Evolutionary conservation across 768 basidiomycete genomes (phyloP), one percentile per base, ranked within the genome.

Genomic region (Mycena latifolia): DNA sequence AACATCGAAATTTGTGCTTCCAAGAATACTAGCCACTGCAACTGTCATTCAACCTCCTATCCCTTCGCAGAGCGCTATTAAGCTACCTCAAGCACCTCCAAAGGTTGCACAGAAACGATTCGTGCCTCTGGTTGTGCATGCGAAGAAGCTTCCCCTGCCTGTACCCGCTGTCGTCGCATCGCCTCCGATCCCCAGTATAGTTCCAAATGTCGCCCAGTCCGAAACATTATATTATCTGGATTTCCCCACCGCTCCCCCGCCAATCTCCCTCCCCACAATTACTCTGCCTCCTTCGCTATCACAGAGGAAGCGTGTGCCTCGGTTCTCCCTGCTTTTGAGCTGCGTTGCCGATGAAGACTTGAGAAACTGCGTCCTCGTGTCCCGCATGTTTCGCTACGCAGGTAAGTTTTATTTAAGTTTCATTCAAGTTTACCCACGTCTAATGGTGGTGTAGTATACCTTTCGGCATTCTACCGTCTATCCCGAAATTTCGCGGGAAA

Each of bases 321-420:
- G 68, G 3, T 85, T 89, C 76, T 81, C 91, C 6, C 55, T 92
- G 31, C 77, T 89, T 18, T 77, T 93, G 9, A 85, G 85, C 63
- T 78, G 75, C 7, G 75, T 92, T 3, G 77, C 80, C 6, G 68
- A 79, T 9, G 56, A 72, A 54, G 87, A 89, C 55, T 77, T 90
- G 8, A 65, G 61, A 8, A 71, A 72, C 27, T 88, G 89, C 61
- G 71, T 75, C n/a, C 75, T 82, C 31, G 89, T 89, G 17, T 92
- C 89, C 15, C 84, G 84, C 57, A 80, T 83, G 39, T 83, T 92
- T 71, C 84, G 89, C 53, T 90, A 90, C 75, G 87, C 90, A 77
- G 86, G 90, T 88, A 71, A 69, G 75, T 33, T 71, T 66, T 15
- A 20, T 17, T 29, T 15, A 6, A 24, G 5, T 43, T 37, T n/a